Base-by-base conservation (phyloP, 345 rosid genomes). In the Arabis hirsuta region DNA sequence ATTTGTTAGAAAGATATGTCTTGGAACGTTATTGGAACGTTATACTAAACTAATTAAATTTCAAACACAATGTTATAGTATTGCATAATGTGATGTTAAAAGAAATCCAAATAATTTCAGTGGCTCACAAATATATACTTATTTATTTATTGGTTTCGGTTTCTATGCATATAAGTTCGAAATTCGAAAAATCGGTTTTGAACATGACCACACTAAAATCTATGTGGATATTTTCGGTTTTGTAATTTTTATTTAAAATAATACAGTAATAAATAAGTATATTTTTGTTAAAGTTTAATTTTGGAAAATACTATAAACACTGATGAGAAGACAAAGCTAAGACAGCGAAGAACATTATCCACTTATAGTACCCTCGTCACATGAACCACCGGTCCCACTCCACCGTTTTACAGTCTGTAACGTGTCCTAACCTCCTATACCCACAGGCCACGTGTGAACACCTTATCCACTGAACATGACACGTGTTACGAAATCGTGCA, bases 341-440 rank as follows among this genome's bases (percentile, higher is more conserved):
- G 55, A 52, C 39, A 52, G 62, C 19, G 32, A 31, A 27, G 41
- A 56, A 39, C 71, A 61, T 60, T 67, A 52, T 75, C 69, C 74
- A 75, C 19, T 45, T 6, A 41, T 45, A 4, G 31, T 66, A 67
- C 41, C 66, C 42, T 60, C 64, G 1, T 44, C 56, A n/a, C 2
- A 67, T 54, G 10, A 62, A 62, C 54, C 5, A 11, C 12, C 10
- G 65, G 80, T 34, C 75, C 61, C 72, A 70, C 72, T 57, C 80
- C 67, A 76, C 76, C 76, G 67, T 42, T 11, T 12, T 54, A 69
- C 76, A 70, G 76, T 19, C 59, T 55, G 63, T 42, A 52, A 76
- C 62, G 76, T 76, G 76, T 69, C 71, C 7, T 48, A 32, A 61
- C 55, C 60, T 71, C 67, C 16, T 64, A 70, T 56, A 41, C 26